Conservation (phyloP, 768 basidiomycete genomes). For the Lyophyllum shimeji region DNA sequence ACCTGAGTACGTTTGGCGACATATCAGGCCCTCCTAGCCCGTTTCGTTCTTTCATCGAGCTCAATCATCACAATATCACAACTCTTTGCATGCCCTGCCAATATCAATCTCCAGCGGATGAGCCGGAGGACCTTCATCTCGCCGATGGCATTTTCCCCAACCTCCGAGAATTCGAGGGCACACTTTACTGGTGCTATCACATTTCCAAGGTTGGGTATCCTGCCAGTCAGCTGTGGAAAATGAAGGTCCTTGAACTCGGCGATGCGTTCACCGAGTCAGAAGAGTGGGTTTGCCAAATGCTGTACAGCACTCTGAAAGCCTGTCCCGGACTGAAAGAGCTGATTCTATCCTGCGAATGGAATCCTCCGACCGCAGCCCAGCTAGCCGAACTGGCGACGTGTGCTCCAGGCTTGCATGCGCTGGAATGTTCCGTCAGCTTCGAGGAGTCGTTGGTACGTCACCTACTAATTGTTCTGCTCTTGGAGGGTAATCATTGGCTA, state of each 20-base stretch:
- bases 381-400: background rate
- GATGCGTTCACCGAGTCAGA: background rate
- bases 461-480: background rate
- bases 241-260: background rate
- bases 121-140: background rate
- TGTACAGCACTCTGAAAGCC: background rate
- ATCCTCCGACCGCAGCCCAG: background rate
- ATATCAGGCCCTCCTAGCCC: too few species aligned
- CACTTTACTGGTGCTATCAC: background rate
- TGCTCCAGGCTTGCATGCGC: background rate
- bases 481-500: background rate
- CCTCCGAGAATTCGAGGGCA: background rate
- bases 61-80: too few species aligned
- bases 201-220: background rate
- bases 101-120: too few species aligned
- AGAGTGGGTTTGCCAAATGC: background rate
- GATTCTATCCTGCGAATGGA: background rate
- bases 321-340: background rate
- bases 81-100: too few species aligned
- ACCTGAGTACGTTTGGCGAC: too few species aligned
- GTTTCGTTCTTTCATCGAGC: too few species aligned
- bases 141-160: background rate
- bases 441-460: background rate
- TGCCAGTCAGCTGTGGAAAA: background rate
- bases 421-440: background rate